Conservation (phyloP, 73 alveolate genomes). For the Tetrahymena borealis region DNA sequence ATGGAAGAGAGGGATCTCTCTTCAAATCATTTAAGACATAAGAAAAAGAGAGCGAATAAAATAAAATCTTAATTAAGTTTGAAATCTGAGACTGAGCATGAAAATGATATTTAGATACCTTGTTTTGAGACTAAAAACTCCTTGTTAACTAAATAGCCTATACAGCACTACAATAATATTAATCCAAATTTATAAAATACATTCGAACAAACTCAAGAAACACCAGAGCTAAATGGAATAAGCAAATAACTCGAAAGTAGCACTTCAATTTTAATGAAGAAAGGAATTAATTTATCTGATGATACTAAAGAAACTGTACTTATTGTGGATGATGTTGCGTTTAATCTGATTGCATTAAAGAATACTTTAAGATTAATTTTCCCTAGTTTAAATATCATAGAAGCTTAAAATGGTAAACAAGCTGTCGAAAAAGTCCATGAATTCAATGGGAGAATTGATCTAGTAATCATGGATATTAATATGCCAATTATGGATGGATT, state of each 20-base stretch:
- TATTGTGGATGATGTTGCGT: neutral
- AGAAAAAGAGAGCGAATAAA: neutral
- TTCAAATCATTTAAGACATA: neutral
- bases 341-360: neutral
- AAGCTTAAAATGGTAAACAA: neutral
- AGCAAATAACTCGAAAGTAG: neutral
- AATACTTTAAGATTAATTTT: neutral
- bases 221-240: neutral
- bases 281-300: neutral
- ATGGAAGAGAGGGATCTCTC: neutral
- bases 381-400: neutral
- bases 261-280: neutral
- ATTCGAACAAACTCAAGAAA: neutral
- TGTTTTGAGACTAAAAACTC: neutral
- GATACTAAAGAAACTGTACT: neutral
- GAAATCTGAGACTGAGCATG: neutral
- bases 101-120: neutral
- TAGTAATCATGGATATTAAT: slow-evolving; percentile 13
- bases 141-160: neutral
- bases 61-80: neutral
- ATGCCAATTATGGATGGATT: slow-evolving; percentile 24
- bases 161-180: neutral
- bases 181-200: too few species aligned
- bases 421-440: neutral
- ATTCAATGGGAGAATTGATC: neutral